Evolutionary conservation across 1,284 basidiomycete species (phyloP), one percentile per base, ranked within the genome.

Genomic region (Trametes pubescens): DNA sequence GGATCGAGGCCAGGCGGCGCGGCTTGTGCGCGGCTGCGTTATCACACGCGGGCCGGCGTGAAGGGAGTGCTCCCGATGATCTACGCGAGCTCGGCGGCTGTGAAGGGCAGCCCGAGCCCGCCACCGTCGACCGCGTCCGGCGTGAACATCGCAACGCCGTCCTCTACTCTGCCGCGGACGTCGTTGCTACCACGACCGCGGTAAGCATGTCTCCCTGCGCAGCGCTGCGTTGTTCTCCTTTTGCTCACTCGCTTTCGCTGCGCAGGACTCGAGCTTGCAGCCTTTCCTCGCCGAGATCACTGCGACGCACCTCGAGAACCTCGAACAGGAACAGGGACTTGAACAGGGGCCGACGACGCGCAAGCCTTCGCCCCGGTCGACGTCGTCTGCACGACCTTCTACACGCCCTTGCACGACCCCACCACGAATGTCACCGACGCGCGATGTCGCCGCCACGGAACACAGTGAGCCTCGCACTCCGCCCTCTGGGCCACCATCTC

Each of bases 121-220:
- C 54, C 51, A 24, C 46, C 55, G 52, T 43, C 52, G 59, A 63
- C 59, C 43, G 61, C 60, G 57, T 66, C 62, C 66, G 69, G 26
- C 69, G 72, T 49, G 67, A 62, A 56, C 71, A 70, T 69, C 69
- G 72, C 54, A 65, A 69, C 62, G 73, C 67, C 13, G 67, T 63
- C 59, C 69, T 71, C 53, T 73, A 75, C 65, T 67, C 72, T 61
- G 66, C 66, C 37, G 66, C 65, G 32, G 70, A 71, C 57, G 72
- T 75, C 66, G 74, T 78, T 63, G 69, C 67, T 68, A 69, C 69
- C 61, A 69, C 72, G 71, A 74, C 72, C 62, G 69, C 71, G 71
- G 77, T 77, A 75, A 64, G 59, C 57, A 40, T 63, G 56, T 48
- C 57, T 60, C 62, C 40, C 62, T n/a, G n/a, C n/a, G n/a, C 38